A percentile compares a stretch with the other conserved stretches of the same genome.
phyloP scores from a whole-genome alignment of 768 basidiomycete genomes.

The Psilocybe azurescens region DNA sequence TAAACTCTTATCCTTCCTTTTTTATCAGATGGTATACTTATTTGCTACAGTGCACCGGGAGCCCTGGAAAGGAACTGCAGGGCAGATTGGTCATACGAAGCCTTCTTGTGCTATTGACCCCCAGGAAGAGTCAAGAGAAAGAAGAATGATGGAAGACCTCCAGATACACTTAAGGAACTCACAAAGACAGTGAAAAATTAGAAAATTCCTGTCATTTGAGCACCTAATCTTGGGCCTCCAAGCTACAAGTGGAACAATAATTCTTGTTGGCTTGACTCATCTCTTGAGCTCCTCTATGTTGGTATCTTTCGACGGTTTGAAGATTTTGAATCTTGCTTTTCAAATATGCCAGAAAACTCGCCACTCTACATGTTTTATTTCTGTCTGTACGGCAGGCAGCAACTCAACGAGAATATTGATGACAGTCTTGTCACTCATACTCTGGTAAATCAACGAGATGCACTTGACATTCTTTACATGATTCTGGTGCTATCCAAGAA shows the following conservation, averaged over 20 bases:
- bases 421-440: no score
- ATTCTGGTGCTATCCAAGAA: no score
- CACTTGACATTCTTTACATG: no score
- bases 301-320: no score
- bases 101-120: conserved; percentile 11
- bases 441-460: no score
- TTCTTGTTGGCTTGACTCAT: conserved; percentile 25
- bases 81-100: conserved; percentile 28
- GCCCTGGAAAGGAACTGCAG: conserved; percentile 28
- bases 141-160: conserved; percentile 31
- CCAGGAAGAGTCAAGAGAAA: conserved; percentile 17
- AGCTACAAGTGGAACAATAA: conserved; percentile 17
- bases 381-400: no score
- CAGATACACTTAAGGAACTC: conserved; percentile 23
- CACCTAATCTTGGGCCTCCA: no score
- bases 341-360: no score
- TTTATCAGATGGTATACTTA: conserved; percentile 23
- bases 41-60: conserved; percentile 30
- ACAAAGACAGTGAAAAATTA: not conserved
- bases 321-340: no score
- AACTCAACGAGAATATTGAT: no score
- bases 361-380: no score
- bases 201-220: not conserved
- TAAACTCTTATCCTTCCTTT: not conserved
- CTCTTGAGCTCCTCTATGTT: conserved; percentile 18